phyloP scores from a whole-genome alignment of 73 alveolate genomes.

The Symbiodinium natans region DNA sequence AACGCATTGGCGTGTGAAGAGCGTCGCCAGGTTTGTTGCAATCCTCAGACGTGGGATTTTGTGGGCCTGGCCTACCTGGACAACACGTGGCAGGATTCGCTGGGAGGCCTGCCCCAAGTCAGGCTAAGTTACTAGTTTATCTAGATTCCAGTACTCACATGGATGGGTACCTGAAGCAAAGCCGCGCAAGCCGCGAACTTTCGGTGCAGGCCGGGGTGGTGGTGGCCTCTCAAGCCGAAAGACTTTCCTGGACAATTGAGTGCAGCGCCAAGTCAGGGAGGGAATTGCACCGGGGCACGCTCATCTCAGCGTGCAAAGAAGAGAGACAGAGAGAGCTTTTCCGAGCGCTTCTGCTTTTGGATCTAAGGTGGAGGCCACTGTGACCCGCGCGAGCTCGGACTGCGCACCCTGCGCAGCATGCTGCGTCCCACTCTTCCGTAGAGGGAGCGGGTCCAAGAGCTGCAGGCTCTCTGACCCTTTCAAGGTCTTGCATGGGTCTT shows the following conservation, averaged over 20 bases:
- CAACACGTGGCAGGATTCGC: conserved; percentile 74
- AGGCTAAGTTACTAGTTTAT: too few species aligned
- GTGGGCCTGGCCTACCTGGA: conserved; percentile 87
- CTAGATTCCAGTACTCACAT: too few species aligned
- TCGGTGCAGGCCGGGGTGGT: conserved; percentile 15
- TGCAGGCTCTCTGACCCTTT: too few species aligned
- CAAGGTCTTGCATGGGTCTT: background rate
- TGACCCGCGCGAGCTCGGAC: background rate
- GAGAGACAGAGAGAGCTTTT: too few species aligned
- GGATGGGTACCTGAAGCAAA: too few species aligned
- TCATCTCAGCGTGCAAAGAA: too few species aligned
- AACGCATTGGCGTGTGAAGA: too few species aligned
- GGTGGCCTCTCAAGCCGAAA: conserved; percentile 46
- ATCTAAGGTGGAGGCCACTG: background rate
- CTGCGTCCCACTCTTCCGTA: background rate
- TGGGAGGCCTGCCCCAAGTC: conserved; percentile 14
- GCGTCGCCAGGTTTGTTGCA: conserved; percentile 40
- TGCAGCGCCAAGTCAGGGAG: background rate
- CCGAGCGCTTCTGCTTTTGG: too few species aligned
- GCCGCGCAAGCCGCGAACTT: too few species aligned
- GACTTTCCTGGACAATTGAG: conserved; percentile 85
- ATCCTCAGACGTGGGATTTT: conserved; percentile 53
- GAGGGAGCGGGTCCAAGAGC: background rate
- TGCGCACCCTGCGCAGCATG: too few species aligned
- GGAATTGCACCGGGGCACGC: too few species aligned